Conservation (phyloP, 805 yeast species). For the Starmerella apis region DNA sequence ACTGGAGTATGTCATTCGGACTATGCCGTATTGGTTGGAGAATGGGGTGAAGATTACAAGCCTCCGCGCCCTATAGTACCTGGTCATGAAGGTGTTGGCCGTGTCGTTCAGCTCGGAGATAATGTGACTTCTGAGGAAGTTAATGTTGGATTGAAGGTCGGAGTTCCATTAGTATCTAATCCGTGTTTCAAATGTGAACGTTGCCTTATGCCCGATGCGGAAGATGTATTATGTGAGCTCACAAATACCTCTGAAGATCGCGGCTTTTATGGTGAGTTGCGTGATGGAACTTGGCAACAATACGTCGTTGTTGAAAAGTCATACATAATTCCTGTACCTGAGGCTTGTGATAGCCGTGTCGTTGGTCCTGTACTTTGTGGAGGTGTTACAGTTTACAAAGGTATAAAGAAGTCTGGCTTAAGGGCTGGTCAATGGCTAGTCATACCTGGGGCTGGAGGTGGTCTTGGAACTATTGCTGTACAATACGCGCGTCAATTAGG, state of each 20-base stretch:
- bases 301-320: conserved; percentile 57
- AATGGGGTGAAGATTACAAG: conserved; percentile 6
- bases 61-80: conserved; percentile 2
- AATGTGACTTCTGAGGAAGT: not conserved
- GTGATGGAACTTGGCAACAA: conserved; percentile 53
- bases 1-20: conserved; percentile 8
- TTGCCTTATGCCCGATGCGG: conserved; percentile 40
- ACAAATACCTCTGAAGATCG: conserved; percentile 28
- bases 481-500: conserved; percentile 75
- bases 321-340: conserved; percentile 51
- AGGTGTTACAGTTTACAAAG: conserved; percentile 60
- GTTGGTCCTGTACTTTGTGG: conserved; percentile 59
- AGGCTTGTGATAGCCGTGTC: conserved; percentile 44
- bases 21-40: not conserved
- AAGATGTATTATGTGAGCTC: conserved; percentile 46
- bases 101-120: conserved; percentile 1
- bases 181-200: conserved; percentile 53
- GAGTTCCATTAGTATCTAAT: conserved; percentile 5
- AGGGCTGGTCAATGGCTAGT: conserved; percentile 63
- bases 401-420: conserved; percentile 48
- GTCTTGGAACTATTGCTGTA: conserved; percentile 64
- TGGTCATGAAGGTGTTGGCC: conserved; percentile 12
- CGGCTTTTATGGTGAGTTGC: conserved; percentile 47
- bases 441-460: conserved; percentile 64
- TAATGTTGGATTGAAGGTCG: conserved; percentile 6